A percentile compares a stretch with the other conserved stretches of the same genome.
These are phyloP conservation scores for Tricholoma bakamatsutake DNA, from an alignment of 768 basidiomycete species.

Conservation along the genomic window DNA sequence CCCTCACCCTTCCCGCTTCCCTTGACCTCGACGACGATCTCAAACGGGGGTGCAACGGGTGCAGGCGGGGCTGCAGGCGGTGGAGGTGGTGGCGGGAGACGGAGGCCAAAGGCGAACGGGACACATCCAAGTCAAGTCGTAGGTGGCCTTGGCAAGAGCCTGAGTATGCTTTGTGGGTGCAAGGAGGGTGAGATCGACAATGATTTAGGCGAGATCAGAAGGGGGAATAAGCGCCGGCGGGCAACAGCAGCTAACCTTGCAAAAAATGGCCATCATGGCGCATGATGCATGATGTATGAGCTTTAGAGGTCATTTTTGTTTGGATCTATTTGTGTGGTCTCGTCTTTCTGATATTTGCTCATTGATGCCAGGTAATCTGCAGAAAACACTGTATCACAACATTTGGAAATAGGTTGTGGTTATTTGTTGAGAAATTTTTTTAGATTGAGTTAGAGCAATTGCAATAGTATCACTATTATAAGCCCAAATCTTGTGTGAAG, in stretches of 20 bases:
- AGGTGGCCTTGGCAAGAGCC: conserved; percentile 72
- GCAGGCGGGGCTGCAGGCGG: conserved; percentile 21
- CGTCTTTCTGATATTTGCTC: not conserved
- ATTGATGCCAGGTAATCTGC: not conserved
- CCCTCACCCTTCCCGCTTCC: conserved; percentile 81
- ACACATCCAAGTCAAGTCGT: conserved; percentile 51
- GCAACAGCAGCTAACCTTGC: conserved; percentile 26
- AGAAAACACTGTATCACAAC: not conserved
- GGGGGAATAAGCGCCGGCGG: conserved; percentile 62
- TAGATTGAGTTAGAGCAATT: too few species aligned
- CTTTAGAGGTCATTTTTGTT: not conserved
- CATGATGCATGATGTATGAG: not conserved
- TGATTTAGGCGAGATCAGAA: conserved; percentile 73
- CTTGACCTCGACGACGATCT: conserved; percentile 50
- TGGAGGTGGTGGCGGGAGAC: conserved; percentile 31
- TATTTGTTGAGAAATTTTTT: not conserved
- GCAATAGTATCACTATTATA: too few species aligned
- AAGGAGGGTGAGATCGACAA: conserved; percentile 71
- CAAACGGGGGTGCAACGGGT: conserved; percentile 20
- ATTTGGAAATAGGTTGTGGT: not conserved
- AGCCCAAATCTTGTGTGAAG: too few species aligned
- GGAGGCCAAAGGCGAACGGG: conserved; percentile 49
- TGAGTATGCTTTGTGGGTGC: conserved; percentile 44
- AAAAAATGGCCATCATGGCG: conserved; percentile 8
- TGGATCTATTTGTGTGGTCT: not conserved